Percentiles rank a stretch among this genome's conserved stretches.
Evolutionary conservation across 1,139 yeast species (phyloP).

Genomic region (Torulaspora globosa): DNA sequence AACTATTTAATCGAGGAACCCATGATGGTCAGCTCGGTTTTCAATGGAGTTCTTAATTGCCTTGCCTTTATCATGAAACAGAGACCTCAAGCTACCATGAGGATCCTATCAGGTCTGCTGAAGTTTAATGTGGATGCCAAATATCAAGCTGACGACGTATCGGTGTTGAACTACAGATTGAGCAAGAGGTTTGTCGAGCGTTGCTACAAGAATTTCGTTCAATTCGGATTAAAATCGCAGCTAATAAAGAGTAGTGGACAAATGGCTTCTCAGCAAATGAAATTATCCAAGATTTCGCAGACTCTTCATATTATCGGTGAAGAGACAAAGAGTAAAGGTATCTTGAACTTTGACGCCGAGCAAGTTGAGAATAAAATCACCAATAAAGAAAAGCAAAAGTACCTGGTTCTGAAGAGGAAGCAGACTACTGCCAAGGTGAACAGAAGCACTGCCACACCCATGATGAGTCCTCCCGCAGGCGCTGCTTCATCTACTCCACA

Average conservation of each 20-base stretch:
- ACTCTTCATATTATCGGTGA: conserved; percentile 36
- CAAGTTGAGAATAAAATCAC: conserved; percentile 27
- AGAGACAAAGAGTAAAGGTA: conserved; percentile 36
- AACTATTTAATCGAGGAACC: conserved; percentile 51
- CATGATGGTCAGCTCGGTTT: conserved; percentile 51
- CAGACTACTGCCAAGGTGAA: conserved; percentile 6
- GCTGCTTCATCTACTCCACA: conserved; percentile 11
- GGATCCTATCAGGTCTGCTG: conserved; percentile 43
- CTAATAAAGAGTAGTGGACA: conserved; percentile 33
- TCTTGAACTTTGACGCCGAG: conserved; percentile 29
- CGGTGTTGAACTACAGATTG: conserved; percentile 41
- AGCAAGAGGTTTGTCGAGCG: conserved; percentile 48
- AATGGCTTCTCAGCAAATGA: conserved; percentile 27
- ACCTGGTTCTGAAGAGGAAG: conserved; percentile 17
- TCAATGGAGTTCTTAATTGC: conserved; percentile 53
- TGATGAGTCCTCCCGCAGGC: conserved; percentile 8
- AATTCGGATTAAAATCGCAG: conserved; percentile 40
- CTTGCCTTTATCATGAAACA: conserved; percentile 51
- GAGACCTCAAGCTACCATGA: conserved; percentile 51
- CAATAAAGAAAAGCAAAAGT: conserved; percentile 26
- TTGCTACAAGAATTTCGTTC: conserved; percentile 45
- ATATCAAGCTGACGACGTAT: conserved; percentile 38
- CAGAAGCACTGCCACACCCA: conserved; percentile 11
- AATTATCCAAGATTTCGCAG: conserved; percentile 35
- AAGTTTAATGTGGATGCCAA: conserved; percentile 41